phyloP scores from a whole-genome alignment of 257 asterid species.

The Nicotiana attenuata region DNA sequence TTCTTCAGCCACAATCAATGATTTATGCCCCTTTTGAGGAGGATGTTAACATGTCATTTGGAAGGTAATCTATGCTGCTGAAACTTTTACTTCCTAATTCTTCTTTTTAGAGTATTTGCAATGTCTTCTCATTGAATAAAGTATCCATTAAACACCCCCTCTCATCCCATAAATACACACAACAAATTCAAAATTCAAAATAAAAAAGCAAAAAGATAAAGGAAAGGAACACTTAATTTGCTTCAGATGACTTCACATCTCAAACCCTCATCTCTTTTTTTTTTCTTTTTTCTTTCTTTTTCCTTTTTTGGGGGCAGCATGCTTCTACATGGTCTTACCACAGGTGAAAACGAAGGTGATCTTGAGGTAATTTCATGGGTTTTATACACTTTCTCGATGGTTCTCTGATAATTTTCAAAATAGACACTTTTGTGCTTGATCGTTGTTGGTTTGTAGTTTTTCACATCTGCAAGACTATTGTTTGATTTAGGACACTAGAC shows the following conservation, averaged over 20 bases:
- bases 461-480: background rate
- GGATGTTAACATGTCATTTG: conserved; percentile 92
- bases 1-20: conserved; percentile 68
- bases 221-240: conserved; percentile 13
- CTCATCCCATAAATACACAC: background rate
- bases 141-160: background rate
- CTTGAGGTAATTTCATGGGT: conserved; percentile 59
- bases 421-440: background rate
- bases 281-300: background rate
- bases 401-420: background rate
- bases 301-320: conserved; percentile 47
- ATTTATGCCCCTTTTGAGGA: conserved; percentile 69
- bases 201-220: background rate
- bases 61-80: conserved; percentile 46
- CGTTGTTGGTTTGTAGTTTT: background rate
- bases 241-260: conserved; percentile 13
- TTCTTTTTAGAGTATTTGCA: background rate
- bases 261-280: background rate
- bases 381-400: background rate
- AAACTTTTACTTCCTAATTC: background rate
- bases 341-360: conserved; percentile 81
- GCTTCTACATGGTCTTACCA: conserved; percentile 82
- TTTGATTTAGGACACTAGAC: background rate
- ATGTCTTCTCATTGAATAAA: background rate
- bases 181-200: background rate